Conservation (phyloP, 805 yeast genomes). For the Candida koratica region DNA sequence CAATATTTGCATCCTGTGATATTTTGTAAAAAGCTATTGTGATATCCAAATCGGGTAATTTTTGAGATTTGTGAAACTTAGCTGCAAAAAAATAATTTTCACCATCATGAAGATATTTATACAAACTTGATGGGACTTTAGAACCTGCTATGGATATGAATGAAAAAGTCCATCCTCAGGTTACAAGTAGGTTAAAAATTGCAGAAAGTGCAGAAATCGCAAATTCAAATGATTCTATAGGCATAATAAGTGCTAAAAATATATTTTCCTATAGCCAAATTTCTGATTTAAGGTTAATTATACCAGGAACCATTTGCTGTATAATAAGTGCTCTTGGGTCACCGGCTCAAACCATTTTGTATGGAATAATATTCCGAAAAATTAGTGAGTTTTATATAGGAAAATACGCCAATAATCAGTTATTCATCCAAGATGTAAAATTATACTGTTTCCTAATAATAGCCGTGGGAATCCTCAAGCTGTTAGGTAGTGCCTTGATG, state of each 20-base stretch:
- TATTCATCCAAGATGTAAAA: conserved; percentile 23
- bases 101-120: no score
- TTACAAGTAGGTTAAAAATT: no score
- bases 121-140: no score
- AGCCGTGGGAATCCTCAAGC: conserved; percentile 28
- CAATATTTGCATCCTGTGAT: no score
- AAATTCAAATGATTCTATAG: conserved; percentile 1
- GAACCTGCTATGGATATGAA: no score
- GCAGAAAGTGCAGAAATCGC: no score
- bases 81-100: conserved; percentile 2
- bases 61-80: conserved; percentile 9
- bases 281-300: conserved; percentile 15
- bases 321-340: conserved; percentile 53
- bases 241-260: conserved; percentile 5
- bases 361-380: conserved; percentile 57
- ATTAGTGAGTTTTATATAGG: conserved; percentile 30
- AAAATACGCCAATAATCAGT: conserved; percentile 20
- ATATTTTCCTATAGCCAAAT: conserved; percentile 17
- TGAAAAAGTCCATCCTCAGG: no score
- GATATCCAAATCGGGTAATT: conserved; percentile 13
- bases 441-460: conserved; percentile 31
- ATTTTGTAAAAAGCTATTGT: conserved; percentile 14
- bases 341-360: conserved; percentile 58
- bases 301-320: conserved; percentile 36
- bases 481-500: conserved; percentile 47